Evolutionary conservation across 2,329 filamentous ascomycete genomes (phyloP), one percentile per base, ranked within the genome.

Genomic region (Trichoderma sp.): DNA sequence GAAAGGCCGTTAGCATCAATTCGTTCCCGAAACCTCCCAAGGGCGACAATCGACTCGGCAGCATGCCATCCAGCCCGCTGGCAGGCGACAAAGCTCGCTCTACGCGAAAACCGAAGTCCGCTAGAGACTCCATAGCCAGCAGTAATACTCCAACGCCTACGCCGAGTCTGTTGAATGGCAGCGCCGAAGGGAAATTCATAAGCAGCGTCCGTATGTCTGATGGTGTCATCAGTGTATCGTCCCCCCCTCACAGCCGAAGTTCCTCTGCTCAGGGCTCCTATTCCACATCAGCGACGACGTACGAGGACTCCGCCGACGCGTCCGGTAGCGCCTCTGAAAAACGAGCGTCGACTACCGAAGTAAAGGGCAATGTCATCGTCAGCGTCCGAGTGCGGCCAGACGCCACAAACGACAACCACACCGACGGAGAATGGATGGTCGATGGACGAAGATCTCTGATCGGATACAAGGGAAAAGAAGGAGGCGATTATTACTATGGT

Each of bases 381-480:
- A 98, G 95, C 76, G 94, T 99, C 42, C 88, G 95, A 76, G 94
- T 98, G 50, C 88, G 95, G 35, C 95, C 95, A 34, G 94, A 97
- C 80, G 85, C 87, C 4, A 87, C 84, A 27, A 83, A 84, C n/a
- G 87, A 85, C 65, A 87, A 87, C 53, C 83, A 84, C 67, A 78
- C 87, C 68, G 92, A 95, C 69, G 88, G 89, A 34, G 95, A 98
- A 76, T 99, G 94, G 95, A 87, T 93, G 82, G 90, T 99, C 4
- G 94, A 97, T 77, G 91, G 91, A 35, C 89, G 93, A 74, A 89
- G 89, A 74, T 91, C 92, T 19, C 81, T 96, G 42, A 90, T 99
- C 67, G 87, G 92, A 9, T 97, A 94, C 75, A 87, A 87, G 70
- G 94, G 95, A 69, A 92, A 92, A 73, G 95, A 98, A 80, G 93